Evolutionary conservation across 306 rosid genomes (phyloP).

Genomic region (Ceratonia siliqua): DNA sequence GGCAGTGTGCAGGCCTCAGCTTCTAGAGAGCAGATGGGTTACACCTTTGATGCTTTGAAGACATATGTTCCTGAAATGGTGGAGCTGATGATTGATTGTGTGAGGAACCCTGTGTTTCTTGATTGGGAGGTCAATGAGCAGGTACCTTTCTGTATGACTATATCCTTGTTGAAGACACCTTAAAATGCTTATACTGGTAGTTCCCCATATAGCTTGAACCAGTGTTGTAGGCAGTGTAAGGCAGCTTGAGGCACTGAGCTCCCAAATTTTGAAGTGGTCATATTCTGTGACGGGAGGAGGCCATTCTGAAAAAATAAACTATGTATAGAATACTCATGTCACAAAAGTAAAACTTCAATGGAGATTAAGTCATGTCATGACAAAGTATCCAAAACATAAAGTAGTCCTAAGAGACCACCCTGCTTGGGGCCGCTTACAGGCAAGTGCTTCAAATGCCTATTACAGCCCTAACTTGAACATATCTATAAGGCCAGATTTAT

Average conservation of each 20-base stretch:
- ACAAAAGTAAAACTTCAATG: neutral
- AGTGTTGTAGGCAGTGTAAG: constrained; percentile 18
- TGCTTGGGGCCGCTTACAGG: neutral
- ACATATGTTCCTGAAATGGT: constrained; percentile 88
- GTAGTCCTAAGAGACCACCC: neutral
- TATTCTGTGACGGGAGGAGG: neutral
- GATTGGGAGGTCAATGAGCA: constrained; percentile 95
- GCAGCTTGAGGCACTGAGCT: neutral
- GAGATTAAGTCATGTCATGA: neutral
- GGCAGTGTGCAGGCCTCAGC: constrained; percentile 79
- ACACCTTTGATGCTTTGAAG: constrained; percentile 82
- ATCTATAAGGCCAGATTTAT: neutral
- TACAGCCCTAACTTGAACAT: neutral
- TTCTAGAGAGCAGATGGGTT: constrained; percentile 90
- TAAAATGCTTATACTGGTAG: neutral
- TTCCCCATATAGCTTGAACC: neutral
- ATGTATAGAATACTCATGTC: neutral
- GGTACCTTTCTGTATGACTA: constrained; percentile 44
- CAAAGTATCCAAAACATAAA: neutral
- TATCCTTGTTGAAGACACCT: constrained; percentile 19
- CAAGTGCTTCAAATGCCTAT: neutral
- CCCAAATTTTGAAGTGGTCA: neutral
- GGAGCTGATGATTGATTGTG: constrained; percentile 79
- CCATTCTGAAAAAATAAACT: neutral
- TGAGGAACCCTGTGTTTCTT: constrained; percentile 78